phyloP scores from a whole-genome alignment of 176 grass and related monocot species.

The Hordeum vulgare region DNA sequence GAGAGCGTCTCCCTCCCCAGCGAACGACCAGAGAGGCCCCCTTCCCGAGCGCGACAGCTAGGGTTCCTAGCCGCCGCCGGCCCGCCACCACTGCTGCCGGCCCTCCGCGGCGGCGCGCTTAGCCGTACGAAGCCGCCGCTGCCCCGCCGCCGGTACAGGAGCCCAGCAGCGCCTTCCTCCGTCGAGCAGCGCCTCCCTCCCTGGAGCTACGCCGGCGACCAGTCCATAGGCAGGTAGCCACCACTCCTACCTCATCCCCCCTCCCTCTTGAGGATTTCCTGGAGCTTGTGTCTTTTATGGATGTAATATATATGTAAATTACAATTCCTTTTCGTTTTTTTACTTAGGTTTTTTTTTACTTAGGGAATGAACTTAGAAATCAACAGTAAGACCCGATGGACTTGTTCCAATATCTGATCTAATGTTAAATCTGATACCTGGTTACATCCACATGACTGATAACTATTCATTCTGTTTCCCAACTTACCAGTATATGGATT shows the following conservation, averaged over 20 bases:
- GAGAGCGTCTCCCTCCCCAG: background rate
- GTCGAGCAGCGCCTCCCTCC: background rate
- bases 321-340: too few species aligned
- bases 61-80: background rate
- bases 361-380: too few species aligned
- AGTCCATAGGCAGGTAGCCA: background rate
- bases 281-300: background rate
- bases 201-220: background rate
- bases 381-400: too few species aligned
- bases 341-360: too few species aligned
- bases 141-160: background rate
- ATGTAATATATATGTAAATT: background rate
- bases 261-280: background rate
- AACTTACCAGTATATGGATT: background rate
- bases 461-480: background rate
- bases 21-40: background rate
- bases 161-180: background rate
- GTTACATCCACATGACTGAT: background rate
- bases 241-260: background rate
- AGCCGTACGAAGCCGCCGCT: background rate
- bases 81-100: too few species aligned
- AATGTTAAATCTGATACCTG: background rate
- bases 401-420: too few species aligned
- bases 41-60: background rate
- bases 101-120: too few species aligned